A percentile compares a stretch with the other conserved stretches of the same genome.
Conservation (phyloP, 805 yeast genomes). For the Cephaloascus fragrans region DNA sequence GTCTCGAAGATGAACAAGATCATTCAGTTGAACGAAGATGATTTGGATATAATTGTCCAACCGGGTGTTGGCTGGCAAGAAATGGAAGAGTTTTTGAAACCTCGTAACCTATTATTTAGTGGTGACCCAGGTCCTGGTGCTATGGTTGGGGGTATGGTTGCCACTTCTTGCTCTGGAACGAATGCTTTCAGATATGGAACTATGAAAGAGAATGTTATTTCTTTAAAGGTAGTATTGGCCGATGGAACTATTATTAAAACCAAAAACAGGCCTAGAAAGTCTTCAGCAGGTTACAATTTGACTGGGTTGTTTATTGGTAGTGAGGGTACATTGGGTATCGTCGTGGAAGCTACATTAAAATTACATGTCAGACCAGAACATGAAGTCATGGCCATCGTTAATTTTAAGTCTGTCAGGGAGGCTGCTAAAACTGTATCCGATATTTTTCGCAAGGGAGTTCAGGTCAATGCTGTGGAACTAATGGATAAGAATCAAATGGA, state of each 20-base stretch:
- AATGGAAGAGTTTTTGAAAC: slow-evolving; percentile 9
- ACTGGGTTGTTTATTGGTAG: slow-evolving; percentile 32
- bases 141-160: slow-evolving; percentile 32
- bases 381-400: slow-evolving; percentile 26
- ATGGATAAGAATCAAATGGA: slow-evolving; percentile 25
- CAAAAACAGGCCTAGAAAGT: slow-evolving; percentile 30
- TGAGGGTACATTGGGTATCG: slow-evolving; percentile 32
- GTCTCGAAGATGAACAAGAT: slow-evolving; percentile 18
- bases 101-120: slow-evolving; percentile 19
- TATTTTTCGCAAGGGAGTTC: slow-evolving; percentile 25
- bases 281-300: slow-evolving; percentile 32
- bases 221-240: slow-evolving; percentile 32
- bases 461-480: slow-evolving; percentile 31
- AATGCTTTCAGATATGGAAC: slow-evolving; percentile 34
- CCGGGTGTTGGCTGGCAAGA: slow-evolving; percentile 28
- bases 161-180: slow-evolving; percentile 31
- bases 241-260: slow-evolving; percentile 35
- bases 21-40: slow-evolving; percentile 15
- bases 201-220: slow-evolving; percentile 34
- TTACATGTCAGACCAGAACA: slow-evolving; percentile 24
- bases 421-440: slow-evolving; percentile 28
- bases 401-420: slow-evolving; percentile 28
- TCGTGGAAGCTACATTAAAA: slow-evolving; percentile 32
- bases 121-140: slow-evolving; percentile 39
- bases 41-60: slow-evolving; percentile 20